Percentiles rank a stretch among this genome's conserved stretches.
Conservation (phyloP, 345 rosid species). For the Eucalyptus tenuipes region DNA sequence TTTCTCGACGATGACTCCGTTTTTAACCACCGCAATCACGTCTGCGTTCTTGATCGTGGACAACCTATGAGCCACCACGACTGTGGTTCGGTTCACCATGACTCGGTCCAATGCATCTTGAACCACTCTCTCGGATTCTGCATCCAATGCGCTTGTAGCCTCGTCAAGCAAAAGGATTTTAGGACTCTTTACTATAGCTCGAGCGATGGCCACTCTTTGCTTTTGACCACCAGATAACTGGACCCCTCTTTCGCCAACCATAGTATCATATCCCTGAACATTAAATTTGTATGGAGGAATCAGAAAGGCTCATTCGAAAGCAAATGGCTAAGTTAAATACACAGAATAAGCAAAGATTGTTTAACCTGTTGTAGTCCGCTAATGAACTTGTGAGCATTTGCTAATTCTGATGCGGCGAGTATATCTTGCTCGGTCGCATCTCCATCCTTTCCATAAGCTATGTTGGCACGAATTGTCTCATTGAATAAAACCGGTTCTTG, state of each 20-base stretch:
- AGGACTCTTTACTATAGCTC: slow-evolving; percentile 42
- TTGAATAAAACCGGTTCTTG: slow-evolving; percentile 74
- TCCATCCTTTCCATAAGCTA: slow-evolving; percentile 74
- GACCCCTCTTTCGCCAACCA: slow-evolving; percentile 45
- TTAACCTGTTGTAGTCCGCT: slow-evolving; percentile 65
- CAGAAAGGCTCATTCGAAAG: background rate
- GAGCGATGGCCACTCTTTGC: slow-evolving; percentile 50
- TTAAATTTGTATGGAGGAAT: background rate
- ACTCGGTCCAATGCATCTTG: slow-evolving; percentile 44
- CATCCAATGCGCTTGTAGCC: slow-evolving; percentile 53
- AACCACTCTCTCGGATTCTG: slow-evolving; percentile 43
- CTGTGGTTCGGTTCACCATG: slow-evolving; percentile 32
- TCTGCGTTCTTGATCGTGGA: slow-evolving; percentile 53
- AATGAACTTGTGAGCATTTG: slow-evolving; percentile 81
- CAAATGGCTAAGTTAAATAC: background rate
- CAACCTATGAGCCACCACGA: slow-evolving; percentile 40
- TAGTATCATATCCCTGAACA: slow-evolving; percentile 39
- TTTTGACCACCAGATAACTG: slow-evolving; percentile 54
- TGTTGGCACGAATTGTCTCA: slow-evolving; percentile 64
- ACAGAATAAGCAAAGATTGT: background rate
- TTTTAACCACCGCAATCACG: slow-evolving; percentile 44
- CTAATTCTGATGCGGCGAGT: slow-evolving; percentile 52
- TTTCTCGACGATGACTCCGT: slow-evolving; percentile 44
- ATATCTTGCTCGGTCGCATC: slow-evolving; percentile 63
- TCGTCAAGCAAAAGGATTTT: slow-evolving; percentile 40